phyloP scores from a whole-genome alignment of 345 rosid genomes.

The Physaria fendleri region DNA sequence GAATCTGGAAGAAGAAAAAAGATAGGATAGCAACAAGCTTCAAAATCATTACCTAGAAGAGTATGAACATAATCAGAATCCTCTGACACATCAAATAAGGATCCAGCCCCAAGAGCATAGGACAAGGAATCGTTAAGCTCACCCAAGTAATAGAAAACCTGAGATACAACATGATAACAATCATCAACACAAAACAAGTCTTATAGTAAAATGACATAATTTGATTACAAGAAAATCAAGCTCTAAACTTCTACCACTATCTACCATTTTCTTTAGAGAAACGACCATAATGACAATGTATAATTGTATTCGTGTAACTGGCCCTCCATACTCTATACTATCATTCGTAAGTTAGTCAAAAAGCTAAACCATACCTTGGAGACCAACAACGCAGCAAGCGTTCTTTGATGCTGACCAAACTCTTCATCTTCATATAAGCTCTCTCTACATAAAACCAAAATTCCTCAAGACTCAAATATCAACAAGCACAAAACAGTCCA shows the following conservation, averaged over 20 bases:
- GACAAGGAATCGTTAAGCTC: constrained; percentile 90
- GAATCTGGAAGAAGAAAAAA: not conserved
- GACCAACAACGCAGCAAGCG: constrained; percentile 84
- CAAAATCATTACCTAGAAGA: constrained; percentile 61
- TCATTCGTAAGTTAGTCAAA: not conserved
- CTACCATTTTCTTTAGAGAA: not conserved
- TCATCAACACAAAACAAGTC: not conserved
- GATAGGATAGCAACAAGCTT: not conserved
- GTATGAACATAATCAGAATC: constrained; percentile 91
- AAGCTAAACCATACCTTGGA: constrained; percentile 55
- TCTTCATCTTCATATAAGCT: constrained; percentile 91
- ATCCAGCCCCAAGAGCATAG: constrained; percentile 96
- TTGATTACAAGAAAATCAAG: not conserved
- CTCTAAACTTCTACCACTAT: not conserved
- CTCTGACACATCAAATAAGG: constrained; percentile 87
- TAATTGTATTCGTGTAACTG: not conserved
- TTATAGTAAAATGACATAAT: not conserved
- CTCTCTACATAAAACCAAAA: constrained; percentile 44
- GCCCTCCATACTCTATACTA: no score
- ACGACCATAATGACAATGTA: not conserved
- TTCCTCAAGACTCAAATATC: not conserved
- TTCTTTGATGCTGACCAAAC: constrained; percentile 80
- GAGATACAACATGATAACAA: not conserved
- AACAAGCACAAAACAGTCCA: not conserved
- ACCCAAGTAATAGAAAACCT: constrained; percentile 95